Evolutionary conservation across 768 basidiomycete genomes (phyloP).

Genomic region (Pholiota molesta): DNA sequence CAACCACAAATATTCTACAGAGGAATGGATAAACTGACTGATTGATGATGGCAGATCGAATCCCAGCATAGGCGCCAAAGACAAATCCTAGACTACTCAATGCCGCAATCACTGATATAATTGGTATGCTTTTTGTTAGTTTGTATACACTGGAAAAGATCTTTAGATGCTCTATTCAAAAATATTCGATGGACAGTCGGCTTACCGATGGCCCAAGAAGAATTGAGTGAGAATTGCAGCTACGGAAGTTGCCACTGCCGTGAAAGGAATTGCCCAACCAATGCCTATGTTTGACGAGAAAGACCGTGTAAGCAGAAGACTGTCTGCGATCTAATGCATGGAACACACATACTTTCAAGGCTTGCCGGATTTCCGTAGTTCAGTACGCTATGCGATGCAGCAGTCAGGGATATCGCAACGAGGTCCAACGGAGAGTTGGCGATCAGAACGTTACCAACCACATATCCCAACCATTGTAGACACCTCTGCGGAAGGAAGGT

Average conservation of each 20-base stretch:
- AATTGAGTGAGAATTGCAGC: slow-evolving; percentile 52
- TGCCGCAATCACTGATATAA: slow-evolving; percentile 38
- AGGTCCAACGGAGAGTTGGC: neutral
- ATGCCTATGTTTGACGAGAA: slow-evolving; percentile 29
- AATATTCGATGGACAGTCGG: neutral
- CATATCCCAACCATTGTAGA: slow-evolving; percentile 36
- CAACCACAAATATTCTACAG: too few species aligned
- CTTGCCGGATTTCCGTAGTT: slow-evolving; percentile 41
- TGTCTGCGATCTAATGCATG: slow-evolving; percentile 6
- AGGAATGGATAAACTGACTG: slow-evolving; percentile 32
- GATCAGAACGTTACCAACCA: slow-evolving; percentile 21
- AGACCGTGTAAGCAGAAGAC: neutral
- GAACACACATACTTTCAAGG: slow-evolving; percentile 30
- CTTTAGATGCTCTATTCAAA: neutral
- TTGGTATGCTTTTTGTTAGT: slow-evolving; percentile 34
- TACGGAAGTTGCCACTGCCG: slow-evolving; percentile 46
- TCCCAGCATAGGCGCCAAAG: slow-evolving; percentile 46
- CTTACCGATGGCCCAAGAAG: slow-evolving; percentile 50
- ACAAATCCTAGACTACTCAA: slow-evolving; percentile 43
- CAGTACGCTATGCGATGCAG: slow-evolving; percentile 32
- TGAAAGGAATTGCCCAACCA: slow-evolving; percentile 54
- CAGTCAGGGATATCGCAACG: neutral
- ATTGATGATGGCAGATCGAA: slow-evolving; percentile 43
- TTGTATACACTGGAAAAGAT: slow-evolving; percentile 31
- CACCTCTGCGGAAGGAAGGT: slow-evolving; percentile 22